phyloP scores from a whole-genome alignment of 805 yeast species.

The Kuraishia molischiana region DNA sequence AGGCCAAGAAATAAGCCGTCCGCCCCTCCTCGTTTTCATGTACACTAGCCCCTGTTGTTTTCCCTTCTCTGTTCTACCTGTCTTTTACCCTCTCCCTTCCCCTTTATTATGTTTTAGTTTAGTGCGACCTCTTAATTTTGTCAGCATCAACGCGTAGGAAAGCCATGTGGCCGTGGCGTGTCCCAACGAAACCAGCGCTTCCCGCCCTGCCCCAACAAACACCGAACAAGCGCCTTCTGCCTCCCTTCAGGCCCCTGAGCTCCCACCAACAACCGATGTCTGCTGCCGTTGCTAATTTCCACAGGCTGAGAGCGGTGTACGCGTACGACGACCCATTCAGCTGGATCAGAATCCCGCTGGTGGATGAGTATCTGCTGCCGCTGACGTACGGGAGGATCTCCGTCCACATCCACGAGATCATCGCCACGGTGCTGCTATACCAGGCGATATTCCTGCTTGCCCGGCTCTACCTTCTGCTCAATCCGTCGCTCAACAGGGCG shows the following conservation, averaged over 20 bases:
- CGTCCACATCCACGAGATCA: slow-evolving; percentile 22
- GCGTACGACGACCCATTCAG: slow-evolving; percentile 16
- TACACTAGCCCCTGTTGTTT: neutral
- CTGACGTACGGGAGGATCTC: slow-evolving; percentile 10
- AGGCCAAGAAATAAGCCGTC: slow-evolving; percentile 4
- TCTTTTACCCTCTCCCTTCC: too few relatives aligned
- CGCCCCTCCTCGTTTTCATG: neutral
- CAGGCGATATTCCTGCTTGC: slow-evolving; percentile 16
- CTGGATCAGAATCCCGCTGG: slow-evolving; percentile 9
- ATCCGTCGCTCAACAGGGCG: slow-evolving; percentile 9
- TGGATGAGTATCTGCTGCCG: slow-evolving; percentile 11
- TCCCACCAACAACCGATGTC: neutral
- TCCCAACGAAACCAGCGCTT: too few relatives aligned
- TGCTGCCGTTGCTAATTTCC: slow-evolving; percentile 1
- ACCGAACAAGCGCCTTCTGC: neutral
- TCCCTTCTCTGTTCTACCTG: neutral
- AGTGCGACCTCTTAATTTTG: too few relatives aligned
- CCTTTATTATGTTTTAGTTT: too few relatives aligned
- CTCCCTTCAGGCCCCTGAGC: neutral
- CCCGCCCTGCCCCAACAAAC: too few relatives aligned
- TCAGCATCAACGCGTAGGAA: too few relatives aligned
- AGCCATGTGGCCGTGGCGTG: too few relatives aligned
- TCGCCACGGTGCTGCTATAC: slow-evolving; percentile 17
- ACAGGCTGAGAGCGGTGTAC: slow-evolving; percentile 6
- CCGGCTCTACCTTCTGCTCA: slow-evolving; percentile 8